Conservation (phyloP, 331 rosid genomes). For the Quercus lobata region DNA sequence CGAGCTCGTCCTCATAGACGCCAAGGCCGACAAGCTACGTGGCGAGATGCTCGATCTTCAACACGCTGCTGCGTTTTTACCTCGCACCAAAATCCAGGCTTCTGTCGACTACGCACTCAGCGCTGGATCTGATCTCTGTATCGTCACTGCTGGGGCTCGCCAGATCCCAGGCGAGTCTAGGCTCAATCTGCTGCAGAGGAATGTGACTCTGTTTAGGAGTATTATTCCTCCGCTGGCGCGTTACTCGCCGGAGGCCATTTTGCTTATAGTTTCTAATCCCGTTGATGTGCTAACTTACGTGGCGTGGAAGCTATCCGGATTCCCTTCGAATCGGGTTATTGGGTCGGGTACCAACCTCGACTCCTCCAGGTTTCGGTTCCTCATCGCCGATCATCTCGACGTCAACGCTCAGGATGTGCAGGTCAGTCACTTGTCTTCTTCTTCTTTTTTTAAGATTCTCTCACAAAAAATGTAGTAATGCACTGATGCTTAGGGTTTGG, state of each 20-base stretch:
- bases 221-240: constrained; percentile 65
- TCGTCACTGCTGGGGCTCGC: constrained; percentile 86
- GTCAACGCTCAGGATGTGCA: constrained; percentile 93
- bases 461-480: too few relatives aligned
- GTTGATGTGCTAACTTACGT: constrained; percentile 77
- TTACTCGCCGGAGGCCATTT: constrained; percentile 49
- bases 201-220: constrained; percentile 55
- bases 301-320: constrained; percentile 88
- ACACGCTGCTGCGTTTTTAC: constrained; percentile 94
- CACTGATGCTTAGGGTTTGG: too few relatives aligned
- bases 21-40: constrained; percentile 65
- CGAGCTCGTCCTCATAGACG: constrained; percentile 77
- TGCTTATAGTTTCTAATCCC: constrained; percentile 76
- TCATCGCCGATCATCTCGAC: constrained; percentile 90
- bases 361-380: constrained; percentile 84
- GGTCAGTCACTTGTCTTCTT: constrained; percentile 23
- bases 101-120: constrained; percentile 71
- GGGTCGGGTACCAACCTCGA: constrained; percentile 95
- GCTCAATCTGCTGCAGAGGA: constrained; percentile 69
- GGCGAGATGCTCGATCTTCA: constrained; percentile 96
- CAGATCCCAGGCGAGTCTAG: constrained; percentile 76
- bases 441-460: background rate
- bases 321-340: constrained; percentile 77
- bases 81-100: constrained; percentile 76
- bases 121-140: constrained; percentile 72